A percentile compares a stretch with the other conserved stretches of the same genome.
These are phyloP conservation scores for Rhizopogon rudus DNA, from an alignment of 768 basidiomycete species.

Conservation along the genomic window DNA sequence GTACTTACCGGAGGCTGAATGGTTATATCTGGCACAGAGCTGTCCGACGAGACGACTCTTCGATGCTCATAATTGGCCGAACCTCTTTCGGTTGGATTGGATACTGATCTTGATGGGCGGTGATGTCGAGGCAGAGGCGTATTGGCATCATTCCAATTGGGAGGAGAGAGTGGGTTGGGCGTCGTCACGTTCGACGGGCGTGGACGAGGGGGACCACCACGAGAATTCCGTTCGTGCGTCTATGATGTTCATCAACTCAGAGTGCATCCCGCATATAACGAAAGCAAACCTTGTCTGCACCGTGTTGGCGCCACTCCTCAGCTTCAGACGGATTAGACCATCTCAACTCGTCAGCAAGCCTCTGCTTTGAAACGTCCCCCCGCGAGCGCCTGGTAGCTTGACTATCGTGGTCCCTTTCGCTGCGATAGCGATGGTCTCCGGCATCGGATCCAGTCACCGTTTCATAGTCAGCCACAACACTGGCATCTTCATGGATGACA, in stretches of 20 bases:
- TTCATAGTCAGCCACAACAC: conserved; percentile 18
- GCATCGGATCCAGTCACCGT: conserved; percentile 15
- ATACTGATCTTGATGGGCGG: conserved; percentile 15
- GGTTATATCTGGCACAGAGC: conserved; percentile 29
- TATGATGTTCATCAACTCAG: conserved; percentile 2
- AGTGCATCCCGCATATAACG: not conserved
- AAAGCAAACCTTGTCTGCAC: conserved; percentile 14
- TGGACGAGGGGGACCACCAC: conserved; percentile 8
- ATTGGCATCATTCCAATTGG: conserved; percentile 9
- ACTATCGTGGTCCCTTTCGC: conserved; percentile 6
- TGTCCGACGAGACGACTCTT: conserved; percentile 25
- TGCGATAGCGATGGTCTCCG: conserved; percentile 3
- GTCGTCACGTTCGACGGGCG: conserved; percentile 17
- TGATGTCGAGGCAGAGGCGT: conserved; percentile 18
- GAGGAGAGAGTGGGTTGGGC: conserved; percentile 24
- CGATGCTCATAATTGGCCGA: conserved; percentile 8
- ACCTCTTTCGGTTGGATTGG: conserved; percentile 8
- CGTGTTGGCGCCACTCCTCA: conserved; percentile 27
- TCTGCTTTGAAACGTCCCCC: conserved; percentile 20
- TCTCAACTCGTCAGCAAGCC: conserved; percentile 29
- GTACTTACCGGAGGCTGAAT: conserved; percentile 26
- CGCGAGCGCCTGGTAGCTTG: conserved; percentile 10
- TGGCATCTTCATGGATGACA: conserved; percentile 28
- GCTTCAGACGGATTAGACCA: conserved; percentile 27
- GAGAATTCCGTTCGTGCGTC: conserved; percentile 14